Percentiles rank a stretch among this genome's conserved stretches.
These are phyloP conservation scores for Silene noctiflora DNA, from an alignment of 179 eudicot genomes.

Conservation along the genomic window DNA sequence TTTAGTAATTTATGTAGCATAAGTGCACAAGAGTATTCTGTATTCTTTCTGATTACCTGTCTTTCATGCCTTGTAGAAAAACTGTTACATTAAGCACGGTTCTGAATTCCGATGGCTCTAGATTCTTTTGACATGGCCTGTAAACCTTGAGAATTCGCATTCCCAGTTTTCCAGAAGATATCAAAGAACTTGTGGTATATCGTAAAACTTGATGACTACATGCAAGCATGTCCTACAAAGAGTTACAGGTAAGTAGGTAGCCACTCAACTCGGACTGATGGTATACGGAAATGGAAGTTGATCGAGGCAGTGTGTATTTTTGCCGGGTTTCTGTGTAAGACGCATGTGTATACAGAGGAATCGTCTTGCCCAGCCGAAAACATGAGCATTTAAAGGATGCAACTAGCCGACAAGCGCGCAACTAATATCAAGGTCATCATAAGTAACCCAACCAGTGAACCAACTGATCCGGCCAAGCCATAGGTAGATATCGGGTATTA, in stretches of 20 bases:
- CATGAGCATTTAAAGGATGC: too few species aligned
- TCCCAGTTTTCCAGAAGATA: not conserved
- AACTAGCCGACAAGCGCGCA: too few species aligned
- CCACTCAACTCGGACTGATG: too few species aligned
- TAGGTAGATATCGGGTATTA: too few species aligned
- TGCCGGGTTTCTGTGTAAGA: too few species aligned
- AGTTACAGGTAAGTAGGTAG: not conserved
- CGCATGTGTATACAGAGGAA: not conserved
- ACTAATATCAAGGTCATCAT: too few species aligned
- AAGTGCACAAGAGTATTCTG: not conserved
- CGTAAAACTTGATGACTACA: too few species aligned
- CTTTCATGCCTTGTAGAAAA: not conserved
- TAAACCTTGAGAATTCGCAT: not conserved
- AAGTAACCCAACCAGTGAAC: too few species aligned
- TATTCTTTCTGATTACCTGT: slow-evolving; percentile 11
- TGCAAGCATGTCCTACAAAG: not conserved
- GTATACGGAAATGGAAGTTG: not conserved
- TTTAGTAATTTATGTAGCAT: slow-evolving; percentile 13
- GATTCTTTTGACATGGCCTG: not conserved
- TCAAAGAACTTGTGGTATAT: not conserved
- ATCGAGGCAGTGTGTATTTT: too few species aligned
- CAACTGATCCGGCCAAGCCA: too few species aligned
- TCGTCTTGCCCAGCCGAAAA: not conserved
- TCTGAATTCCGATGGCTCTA: not conserved
- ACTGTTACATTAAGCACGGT: not conserved